Evolutionary conservation across 805 yeast species (phyloP).

Genomic region (Lipomyces kockii): DNA sequence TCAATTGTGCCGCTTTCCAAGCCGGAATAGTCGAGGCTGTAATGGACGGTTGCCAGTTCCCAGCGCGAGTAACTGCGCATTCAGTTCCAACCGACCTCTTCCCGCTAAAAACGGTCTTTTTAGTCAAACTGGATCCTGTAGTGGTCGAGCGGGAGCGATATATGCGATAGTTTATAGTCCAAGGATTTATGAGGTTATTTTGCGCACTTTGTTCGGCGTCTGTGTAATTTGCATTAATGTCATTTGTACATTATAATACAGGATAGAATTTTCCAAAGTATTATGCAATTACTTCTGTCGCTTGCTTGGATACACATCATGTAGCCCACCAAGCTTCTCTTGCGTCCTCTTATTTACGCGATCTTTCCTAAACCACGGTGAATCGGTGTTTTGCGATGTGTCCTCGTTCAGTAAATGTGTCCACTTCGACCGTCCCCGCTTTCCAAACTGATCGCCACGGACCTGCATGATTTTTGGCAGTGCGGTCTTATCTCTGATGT

Average conservation of each 20-base stretch:
- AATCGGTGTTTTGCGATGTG: slow-evolving; percentile 37
- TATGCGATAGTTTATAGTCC: slow-evolving; percentile 18
- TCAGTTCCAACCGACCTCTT: slow-evolving; percentile 62
- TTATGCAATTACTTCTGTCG: slow-evolving; percentile 12
- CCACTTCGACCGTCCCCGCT: slow-evolving; percentile 42
- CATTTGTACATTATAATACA: neutral
- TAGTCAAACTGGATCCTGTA: slow-evolving; percentile 68
- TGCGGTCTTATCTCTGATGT: slow-evolving; percentile 41
- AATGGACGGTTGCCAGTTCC: slow-evolving; percentile 71
- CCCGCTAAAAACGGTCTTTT: slow-evolving; percentile 74
- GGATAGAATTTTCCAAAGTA: neutral
- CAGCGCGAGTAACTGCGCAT: slow-evolving; percentile 82
- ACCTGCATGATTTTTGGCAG: slow-evolving; percentile 44
- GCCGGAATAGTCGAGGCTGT: slow-evolving; percentile 89
- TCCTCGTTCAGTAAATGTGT: slow-evolving; percentile 44
- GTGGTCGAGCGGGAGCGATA: slow-evolving; percentile 60
- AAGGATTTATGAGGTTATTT: neutral
- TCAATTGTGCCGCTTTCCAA: slow-evolving; percentile 79
- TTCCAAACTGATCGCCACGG: slow-evolving; percentile 41
- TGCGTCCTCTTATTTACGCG: slow-evolving; percentile 20
- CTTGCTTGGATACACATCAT: slow-evolving; percentile 18
- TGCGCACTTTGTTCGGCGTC: slow-evolving; percentile 12
- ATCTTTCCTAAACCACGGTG: slow-evolving; percentile 30
- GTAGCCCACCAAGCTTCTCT: slow-evolving; percentile 27
- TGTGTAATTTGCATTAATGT: slow-evolving; percentile 1